Percentiles rank a stretch among this genome's conserved stretches.
Conservation (phyloP, 139 green algal species). For the Nannochloris sp. region DNA sequence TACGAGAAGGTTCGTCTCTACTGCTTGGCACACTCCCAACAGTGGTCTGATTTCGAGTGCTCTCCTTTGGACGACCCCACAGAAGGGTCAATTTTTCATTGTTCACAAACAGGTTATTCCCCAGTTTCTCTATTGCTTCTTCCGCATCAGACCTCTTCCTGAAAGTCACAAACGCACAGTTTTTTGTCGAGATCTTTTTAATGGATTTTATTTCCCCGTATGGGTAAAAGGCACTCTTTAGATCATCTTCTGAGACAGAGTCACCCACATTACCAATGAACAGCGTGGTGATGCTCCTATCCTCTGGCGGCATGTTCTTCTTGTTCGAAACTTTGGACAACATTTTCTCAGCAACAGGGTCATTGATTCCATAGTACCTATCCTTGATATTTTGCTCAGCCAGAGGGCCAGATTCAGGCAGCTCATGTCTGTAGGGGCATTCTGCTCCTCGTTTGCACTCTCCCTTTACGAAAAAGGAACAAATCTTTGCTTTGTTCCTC, state of each 20-base stretch:
- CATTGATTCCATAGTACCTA: slow-evolving; percentile 95
- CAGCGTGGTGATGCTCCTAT: slow-evolving; percentile 85
- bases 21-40: no score
- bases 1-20: no score
- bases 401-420: slow-evolving; percentile 56
- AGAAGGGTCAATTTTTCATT: slow-evolving; percentile 70
- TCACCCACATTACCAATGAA: slow-evolving; percentile 73
- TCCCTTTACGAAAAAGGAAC: slow-evolving; percentile 88
- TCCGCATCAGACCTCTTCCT: slow-evolving; percentile 67
- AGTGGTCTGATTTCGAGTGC: no score
- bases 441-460: slow-evolving; percentile 89
- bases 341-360: slow-evolving; percentile 95
- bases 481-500: slow-evolving; percentile 87
- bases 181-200: slow-evolving; percentile 34
- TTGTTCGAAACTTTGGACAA: slow-evolving; percentile 48
- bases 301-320: slow-evolving; percentile 69
- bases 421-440: slow-evolving; percentile 91
- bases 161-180: slow-evolving; percentile 84
- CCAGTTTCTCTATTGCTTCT: slow-evolving; percentile 66
- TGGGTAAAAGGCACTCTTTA: slow-evolving; percentile 77
- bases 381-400: slow-evolving; percentile 89
- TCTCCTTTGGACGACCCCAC: slow-evolving; percentile 68
- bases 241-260: slow-evolving; percentile 72
- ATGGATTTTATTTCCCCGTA: slow-evolving; percentile 72
- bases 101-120: slow-evolving; percentile 72